Percentiles rank a stretch among this genome's conserved stretches.
Evolutionary conservation across 495 filamentous ascomycete species (phyloP).

Genomic region (Penicillium flavigenum): DNA sequence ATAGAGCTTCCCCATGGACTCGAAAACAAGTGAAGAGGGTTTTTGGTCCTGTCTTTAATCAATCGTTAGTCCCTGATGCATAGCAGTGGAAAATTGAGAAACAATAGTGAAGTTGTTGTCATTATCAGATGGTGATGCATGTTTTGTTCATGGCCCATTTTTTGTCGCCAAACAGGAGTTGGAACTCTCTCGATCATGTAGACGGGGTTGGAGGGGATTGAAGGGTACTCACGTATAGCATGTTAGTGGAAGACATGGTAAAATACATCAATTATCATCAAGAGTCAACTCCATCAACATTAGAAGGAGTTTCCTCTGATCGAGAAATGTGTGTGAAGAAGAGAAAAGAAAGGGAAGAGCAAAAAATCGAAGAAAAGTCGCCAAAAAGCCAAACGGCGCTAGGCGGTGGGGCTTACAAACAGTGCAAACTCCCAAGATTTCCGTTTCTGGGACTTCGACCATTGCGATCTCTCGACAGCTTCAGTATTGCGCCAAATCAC

Average conservation of each 20-base stretch:
- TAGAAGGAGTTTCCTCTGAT: constrained; percentile 16
- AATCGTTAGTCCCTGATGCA: constrained; percentile 20
- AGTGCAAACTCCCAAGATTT: constrained; percentile 46
- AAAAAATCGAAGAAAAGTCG: constrained; percentile 32
- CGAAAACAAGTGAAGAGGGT: not conserved
- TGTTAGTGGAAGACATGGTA: constrained; percentile 16
- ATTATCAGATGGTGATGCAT: constrained; percentile 99
- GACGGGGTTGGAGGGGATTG: constrained; percentile 21
- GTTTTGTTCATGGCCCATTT: constrained; percentile 87
- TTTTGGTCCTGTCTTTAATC: constrained; percentile 15
- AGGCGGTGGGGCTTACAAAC: constrained; percentile 38
- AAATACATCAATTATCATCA: not conserved
- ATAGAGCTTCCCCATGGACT: constrained; percentile 10
- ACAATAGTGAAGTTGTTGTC: constrained; percentile 26
- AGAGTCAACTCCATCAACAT: constrained; percentile 23
- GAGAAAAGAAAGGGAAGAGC: constrained; percentile 28
- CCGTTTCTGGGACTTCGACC: constrained; percentile 32
- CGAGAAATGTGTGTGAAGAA: constrained; percentile 29
- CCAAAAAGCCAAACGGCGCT: constrained; percentile 20
- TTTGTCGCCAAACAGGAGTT: constrained; percentile 70
- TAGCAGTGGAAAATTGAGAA: constrained; percentile 9
- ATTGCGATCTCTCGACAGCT: constrained; percentile 13
- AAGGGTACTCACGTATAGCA: constrained; percentile 31
- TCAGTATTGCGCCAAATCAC: constrained; percentile 18
- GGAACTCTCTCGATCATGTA: constrained; percentile 63